Conservation (phyloP, 148 eudicot species). For the Bassia scoparia region DNA sequence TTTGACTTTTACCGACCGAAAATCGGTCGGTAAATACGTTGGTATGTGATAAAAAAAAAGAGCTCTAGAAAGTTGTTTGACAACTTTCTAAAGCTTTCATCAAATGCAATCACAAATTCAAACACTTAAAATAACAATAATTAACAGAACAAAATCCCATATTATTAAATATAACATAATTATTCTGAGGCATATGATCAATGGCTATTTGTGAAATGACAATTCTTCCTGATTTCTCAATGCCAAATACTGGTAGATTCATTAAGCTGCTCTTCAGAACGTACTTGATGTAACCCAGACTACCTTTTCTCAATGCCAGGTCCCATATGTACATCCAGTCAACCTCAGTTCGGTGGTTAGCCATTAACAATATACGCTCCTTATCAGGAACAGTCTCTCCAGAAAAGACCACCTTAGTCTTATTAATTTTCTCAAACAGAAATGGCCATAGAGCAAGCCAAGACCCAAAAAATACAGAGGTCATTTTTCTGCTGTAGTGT, state of each 20-base stretch:
- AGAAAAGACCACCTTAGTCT: conserved; percentile 67
- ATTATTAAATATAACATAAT: too few species aligned
- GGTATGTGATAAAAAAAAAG: too few species aligned
- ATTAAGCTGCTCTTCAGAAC: conserved; percentile 89
- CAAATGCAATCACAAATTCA: too few species aligned
- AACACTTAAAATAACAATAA: too few species aligned
- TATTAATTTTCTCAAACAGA: conserved; percentile 76
- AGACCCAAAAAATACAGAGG: conserved; percentile 60
- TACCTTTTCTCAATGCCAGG: conserved; percentile 78
- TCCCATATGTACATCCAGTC: conserved; percentile 99
- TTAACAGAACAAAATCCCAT: too few species aligned
- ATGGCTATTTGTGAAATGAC: conserved; percentile 73
- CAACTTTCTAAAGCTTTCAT: too few species aligned
- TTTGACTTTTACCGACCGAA: too few species aligned
- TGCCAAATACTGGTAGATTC: conserved; percentile 88
- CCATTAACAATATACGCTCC: conserved; percentile 64
- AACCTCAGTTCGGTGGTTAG: conserved; percentile 94
- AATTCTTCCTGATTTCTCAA: too few species aligned
- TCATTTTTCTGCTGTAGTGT: conserved; percentile 68
- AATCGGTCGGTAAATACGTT: too few species aligned
- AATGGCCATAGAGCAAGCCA: conserved; percentile 97
- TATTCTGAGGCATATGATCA: too few species aligned
- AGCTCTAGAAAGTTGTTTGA: too few species aligned
- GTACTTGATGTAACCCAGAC: conserved; percentile 66
- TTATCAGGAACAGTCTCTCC: conserved; percentile 65